Conservation (phyloP, 257 asterid genomes). For the Nemophila menziesii region DNA sequence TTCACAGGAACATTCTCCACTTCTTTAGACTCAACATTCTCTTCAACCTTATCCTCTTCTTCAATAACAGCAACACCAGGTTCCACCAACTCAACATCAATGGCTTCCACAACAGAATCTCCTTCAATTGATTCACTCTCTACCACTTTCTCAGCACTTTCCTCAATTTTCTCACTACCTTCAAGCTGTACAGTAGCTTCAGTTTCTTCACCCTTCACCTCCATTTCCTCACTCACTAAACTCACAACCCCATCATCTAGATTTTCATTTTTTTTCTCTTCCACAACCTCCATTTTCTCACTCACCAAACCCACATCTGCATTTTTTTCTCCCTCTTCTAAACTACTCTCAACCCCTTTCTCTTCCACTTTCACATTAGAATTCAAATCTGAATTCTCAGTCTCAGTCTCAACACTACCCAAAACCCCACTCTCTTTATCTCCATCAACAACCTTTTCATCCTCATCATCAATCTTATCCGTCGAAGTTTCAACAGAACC, state of each 20-base stretch:
- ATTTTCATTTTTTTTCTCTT: no score
- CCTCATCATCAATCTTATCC: conserved; percentile 11
- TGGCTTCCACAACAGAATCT: conserved; percentile 34
- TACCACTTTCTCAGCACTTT: background rate
- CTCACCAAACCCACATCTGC: conserved; percentile 1
- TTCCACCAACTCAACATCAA: conserved; percentile 27
- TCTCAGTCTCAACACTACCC: conserved; percentile 13
- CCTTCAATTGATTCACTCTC: conserved; percentile 18
- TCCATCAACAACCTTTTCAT: conserved; percentile 13
- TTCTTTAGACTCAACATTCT: conserved; percentile 17
- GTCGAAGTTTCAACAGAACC: conserved; percentile 19
- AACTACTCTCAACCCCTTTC: conserved; percentile 11
- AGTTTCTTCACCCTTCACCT: conserved; percentile 11
- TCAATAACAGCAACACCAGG: conserved; percentile 33
- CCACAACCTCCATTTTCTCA: conserved; percentile 12
- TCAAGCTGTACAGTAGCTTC: conserved; percentile 2
- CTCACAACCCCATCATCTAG: conserved; percentile 7
- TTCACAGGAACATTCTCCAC: conserved; percentile 17
- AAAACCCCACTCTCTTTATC: conserved; percentile 9
- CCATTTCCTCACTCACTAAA: conserved; percentile 8
- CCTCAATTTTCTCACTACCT: conserved; percentile 3
- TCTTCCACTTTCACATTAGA: background rate
- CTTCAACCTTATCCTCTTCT: conserved; percentile 15
- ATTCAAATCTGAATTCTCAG: conserved; percentile 7
- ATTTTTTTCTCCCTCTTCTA: conserved; percentile 1